Percentiles rank a stretch among this genome's conserved stretches.
Conservation (phyloP, 441 rosid genomes). For the Hypseocharis bilobata region DNA sequence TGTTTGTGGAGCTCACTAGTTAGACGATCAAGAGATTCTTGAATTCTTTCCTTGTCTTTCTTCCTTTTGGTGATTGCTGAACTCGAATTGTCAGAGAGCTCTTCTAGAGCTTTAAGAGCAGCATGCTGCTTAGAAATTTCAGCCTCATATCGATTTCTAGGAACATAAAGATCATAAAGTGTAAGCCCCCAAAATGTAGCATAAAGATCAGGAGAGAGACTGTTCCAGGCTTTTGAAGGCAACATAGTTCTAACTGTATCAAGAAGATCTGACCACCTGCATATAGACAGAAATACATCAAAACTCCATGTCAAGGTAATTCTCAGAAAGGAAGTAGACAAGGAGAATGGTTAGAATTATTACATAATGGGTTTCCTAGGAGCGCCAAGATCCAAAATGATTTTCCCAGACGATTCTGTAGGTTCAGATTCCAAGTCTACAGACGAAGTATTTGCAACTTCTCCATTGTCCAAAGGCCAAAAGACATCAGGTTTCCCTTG, state of each 20-base stretch:
- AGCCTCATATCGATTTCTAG: conserved; percentile 79
- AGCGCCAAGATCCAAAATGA: conserved; percentile 64
- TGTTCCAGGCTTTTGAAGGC: conserved; percentile 98
- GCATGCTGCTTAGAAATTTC: conserved; percentile 94
- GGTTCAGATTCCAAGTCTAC: conserved; percentile 40
- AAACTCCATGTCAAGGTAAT: not conserved
- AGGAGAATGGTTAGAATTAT: conserved; percentile 18
- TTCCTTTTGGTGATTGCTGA: conserved; percentile 93
- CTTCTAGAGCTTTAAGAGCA: conserved; percentile 93
- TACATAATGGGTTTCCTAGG: conserved; percentile 57
- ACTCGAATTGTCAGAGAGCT: conserved; percentile 87
- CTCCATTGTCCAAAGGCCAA: conserved; percentile 82
- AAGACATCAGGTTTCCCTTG: conserved; percentile 54
- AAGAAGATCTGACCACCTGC: conserved; percentile 98
- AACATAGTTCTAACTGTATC: conserved; percentile 80
- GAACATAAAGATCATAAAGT: conserved; percentile 98
- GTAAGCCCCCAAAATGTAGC: conserved; percentile 98
- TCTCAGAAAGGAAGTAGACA: conserved; percentile 1
- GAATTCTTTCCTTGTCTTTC: conserved; percentile 98
- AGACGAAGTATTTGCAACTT: conserved; percentile 28
- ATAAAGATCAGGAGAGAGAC: conserved; percentile 97
- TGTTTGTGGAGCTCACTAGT: conserved; percentile 76
- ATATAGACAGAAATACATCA: conserved; percentile 5
- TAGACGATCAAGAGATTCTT: conserved; percentile 92
- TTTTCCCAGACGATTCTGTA: conserved; percentile 30